Percentiles rank a stretch among this genome's conserved stretches.
Conservation (phyloP, 805 yeast species). For the Candida chauliodis region DNA sequence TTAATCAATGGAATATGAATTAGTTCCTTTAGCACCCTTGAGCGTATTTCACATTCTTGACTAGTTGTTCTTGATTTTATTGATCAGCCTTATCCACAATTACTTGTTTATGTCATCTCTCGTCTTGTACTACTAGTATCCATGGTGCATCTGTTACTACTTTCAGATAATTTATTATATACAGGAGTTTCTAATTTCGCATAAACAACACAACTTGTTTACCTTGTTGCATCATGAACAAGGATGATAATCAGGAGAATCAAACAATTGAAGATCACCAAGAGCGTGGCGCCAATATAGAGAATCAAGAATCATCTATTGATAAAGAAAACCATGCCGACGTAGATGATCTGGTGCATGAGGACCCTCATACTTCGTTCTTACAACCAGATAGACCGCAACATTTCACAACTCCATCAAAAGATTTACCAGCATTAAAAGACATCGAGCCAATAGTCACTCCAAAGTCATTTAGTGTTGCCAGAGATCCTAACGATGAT, state of each 20-base stretch:
- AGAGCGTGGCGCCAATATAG: background rate
- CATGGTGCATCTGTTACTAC: too few species aligned
- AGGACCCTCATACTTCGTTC: slow-evolving; percentile 12
- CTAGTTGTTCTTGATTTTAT: too few species aligned
- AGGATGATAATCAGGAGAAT: slow-evolving; percentile 2
- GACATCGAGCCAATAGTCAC: slow-evolving; percentile 40
- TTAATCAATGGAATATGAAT: too few species aligned
- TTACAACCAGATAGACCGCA: slow-evolving; percentile 8
- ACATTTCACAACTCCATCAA: slow-evolving; percentile 38
- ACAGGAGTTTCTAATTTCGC: too few species aligned
- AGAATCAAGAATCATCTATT: background rate
- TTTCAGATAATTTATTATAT: too few species aligned
- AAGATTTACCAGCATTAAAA: slow-evolving; percentile 38
- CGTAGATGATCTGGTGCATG: slow-evolving; percentile 8
- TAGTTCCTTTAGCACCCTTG: too few species aligned
- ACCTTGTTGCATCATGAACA: slow-evolving; percentile 3
- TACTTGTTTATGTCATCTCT: too few species aligned
- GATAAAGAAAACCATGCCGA: background rate
- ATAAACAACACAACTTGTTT: background rate
- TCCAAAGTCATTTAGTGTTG: slow-evolving; percentile 39
- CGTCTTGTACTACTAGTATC: too few species aligned
- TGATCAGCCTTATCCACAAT: too few species aligned
- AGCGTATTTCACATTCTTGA: too few species aligned
- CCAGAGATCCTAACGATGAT: slow-evolving; percentile 24
- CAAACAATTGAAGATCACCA: background rate